These are phyloP conservation scores for Asterella californica DNA, from an alignment of 225 moss, liverwort and hornwort species.

Conservation along the genomic window DNA sequence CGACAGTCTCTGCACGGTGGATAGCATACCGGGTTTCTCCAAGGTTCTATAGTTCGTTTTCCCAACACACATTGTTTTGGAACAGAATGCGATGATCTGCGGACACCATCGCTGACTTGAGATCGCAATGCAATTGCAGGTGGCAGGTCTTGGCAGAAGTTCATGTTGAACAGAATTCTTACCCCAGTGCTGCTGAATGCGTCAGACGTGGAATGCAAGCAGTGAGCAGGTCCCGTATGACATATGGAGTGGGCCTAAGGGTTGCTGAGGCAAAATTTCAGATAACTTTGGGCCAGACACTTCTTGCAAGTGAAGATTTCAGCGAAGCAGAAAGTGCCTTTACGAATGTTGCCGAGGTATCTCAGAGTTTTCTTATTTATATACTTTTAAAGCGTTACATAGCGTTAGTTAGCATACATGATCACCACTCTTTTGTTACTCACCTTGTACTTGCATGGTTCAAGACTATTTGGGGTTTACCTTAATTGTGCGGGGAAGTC, in stretches of 20 bases:
- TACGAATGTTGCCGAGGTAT: constrained; percentile 68
- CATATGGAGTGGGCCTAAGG: constrained; percentile 58
- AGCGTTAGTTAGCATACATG: too few relatives aligned
- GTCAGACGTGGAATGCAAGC: constrained; percentile 71
- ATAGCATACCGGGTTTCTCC: neutral
- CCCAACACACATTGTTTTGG: neutral
- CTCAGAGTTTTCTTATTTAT: neutral
- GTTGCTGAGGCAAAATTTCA: constrained; percentile 61
- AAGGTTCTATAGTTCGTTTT: neutral
- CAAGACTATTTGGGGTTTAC: too few relatives aligned
- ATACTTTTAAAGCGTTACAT: too few relatives aligned
- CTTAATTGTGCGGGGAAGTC: too few relatives aligned
- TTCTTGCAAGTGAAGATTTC: constrained; percentile 54
- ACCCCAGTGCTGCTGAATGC: constrained; percentile 66
- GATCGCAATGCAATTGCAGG: constrained; percentile 44
- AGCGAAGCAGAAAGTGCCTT: constrained; percentile 58
- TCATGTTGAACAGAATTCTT: constrained; percentile 62
- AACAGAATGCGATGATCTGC: neutral
- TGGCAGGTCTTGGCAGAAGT: constrained; percentile 85
- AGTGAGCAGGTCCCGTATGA: constrained; percentile 49
- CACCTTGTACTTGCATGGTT: too few relatives aligned
- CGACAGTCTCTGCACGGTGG: constrained; percentile 22
- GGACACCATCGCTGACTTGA: neutral
- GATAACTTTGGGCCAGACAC: constrained; percentile 55
- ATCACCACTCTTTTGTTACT: too few relatives aligned